Conservation (phyloP, 2,329 filamentous ascomycete genomes). For the Colletotrichum eleusines region DNA sequence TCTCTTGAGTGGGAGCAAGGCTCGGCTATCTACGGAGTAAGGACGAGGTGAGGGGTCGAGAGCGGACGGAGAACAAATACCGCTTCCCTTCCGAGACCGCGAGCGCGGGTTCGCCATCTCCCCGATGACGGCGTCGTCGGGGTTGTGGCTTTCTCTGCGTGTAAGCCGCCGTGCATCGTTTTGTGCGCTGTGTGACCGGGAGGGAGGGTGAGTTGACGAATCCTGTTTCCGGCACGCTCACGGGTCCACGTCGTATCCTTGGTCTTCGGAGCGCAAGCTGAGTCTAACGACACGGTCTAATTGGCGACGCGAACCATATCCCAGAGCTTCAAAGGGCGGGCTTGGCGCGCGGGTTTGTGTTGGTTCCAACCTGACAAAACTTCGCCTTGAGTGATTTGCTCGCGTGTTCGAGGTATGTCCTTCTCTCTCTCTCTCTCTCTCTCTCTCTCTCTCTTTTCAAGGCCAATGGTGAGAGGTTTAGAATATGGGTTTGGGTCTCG, state of each 20-base stretch:
- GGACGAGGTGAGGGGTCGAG: background rate
- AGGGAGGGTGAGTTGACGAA: background rate
- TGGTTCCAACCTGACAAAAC: background rate
- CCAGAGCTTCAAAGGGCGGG: background rate
- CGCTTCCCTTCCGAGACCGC: background rate
- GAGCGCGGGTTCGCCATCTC: background rate
- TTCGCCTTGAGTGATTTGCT: background rate
- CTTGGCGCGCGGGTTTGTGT: background rate
- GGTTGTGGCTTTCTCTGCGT: background rate
- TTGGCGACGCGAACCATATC: background rate
- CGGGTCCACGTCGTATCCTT: background rate
- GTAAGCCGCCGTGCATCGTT: constrained; percentile 12
- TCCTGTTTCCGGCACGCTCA: background rate
- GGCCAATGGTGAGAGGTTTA: background rate
- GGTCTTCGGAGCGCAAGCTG: background rate
- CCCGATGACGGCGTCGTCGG: background rate
- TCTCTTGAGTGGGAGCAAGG: background rate
- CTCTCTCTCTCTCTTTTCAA: background rate
- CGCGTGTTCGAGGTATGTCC: background rate
- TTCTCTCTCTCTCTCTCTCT: no score
- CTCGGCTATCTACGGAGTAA: background rate
- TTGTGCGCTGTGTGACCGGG: background rate
- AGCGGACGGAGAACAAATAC: background rate
- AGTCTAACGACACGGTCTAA: background rate
- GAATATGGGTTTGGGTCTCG: background rate